phyloP scores from a whole-genome alignment of 148 eudicot genomes.

The Camellia japonica region DNA sequence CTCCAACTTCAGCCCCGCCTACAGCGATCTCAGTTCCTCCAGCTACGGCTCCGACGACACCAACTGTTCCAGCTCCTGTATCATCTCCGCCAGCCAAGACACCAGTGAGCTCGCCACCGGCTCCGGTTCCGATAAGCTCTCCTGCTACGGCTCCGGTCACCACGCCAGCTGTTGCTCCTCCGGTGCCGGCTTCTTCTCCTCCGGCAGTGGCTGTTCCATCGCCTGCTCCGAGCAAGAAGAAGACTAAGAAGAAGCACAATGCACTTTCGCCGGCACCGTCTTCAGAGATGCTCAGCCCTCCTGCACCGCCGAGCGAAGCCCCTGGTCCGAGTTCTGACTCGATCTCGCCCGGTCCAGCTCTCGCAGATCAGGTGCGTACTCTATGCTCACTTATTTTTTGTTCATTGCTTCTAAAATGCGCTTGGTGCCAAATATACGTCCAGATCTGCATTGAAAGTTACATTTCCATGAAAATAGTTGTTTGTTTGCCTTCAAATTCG shows the following conservation, averaged over 20 bases:
- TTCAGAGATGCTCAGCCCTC: conserved; percentile 44
- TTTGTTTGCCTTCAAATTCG: too few relatives aligned
- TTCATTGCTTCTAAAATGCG: too few relatives aligned
- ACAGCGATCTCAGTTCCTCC: background rate
- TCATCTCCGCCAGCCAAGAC: conserved; percentile 14
- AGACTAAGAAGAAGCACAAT: conserved; percentile 8
- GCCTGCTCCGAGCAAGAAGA: conserved; percentile 22
- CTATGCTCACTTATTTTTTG: background rate
- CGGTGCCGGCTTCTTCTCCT: conserved; percentile 26
- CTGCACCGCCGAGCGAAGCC: conserved; percentile 59
- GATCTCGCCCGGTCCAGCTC: conserved; percentile 43
- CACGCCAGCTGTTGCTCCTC: conserved; percentile 2
- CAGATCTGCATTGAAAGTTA: too few relatives aligned
- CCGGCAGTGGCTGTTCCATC: conserved; percentile 6
- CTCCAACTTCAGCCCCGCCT: conserved; percentile 6
- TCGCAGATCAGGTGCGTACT: conserved; percentile 38
- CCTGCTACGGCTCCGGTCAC: conserved; percentile 18
- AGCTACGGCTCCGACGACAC: conserved; percentile 15
- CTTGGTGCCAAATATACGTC: too few relatives aligned
- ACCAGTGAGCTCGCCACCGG: conserved; percentile 13
- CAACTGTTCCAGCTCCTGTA: conserved; percentile 16
- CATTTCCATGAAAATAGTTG: too few relatives aligned
- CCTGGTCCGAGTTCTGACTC: conserved; percentile 50
- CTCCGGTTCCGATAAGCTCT: conserved; percentile 10
- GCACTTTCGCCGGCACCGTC: conserved; percentile 41